Evolutionary conservation across 2,329 filamentous ascomycete genomes (phyloP), one percentile per base, ranked within the genome.

Genomic region (Penicillium sp.): DNA sequence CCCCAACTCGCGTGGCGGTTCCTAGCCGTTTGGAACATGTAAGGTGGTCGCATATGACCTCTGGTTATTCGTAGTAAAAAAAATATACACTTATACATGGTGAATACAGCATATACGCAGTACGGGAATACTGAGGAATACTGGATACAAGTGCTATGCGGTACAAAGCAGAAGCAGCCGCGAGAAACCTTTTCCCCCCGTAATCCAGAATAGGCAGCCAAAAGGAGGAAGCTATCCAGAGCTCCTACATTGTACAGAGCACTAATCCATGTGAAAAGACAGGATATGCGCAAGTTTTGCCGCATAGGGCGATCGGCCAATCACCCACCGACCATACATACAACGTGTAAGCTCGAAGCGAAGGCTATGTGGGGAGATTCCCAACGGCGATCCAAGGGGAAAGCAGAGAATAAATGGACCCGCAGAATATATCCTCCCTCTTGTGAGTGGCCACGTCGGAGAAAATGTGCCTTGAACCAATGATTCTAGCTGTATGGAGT

Each of bases 331-430:
- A 5, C 22, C 22, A 43, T 21, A 31, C 22, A 43, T 21, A 31
- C 34, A 36, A 36, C 34, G 34, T 36, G 34, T 48, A 36, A 49
- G 22, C 39, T 18, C n/a, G 29, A 49, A 49, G 39, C 43, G 43
- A 44, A 21, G 43, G 46, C 51, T 39, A 42, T 44, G 51, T 44
- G 51, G 51, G 51, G 51, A 24, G 38, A 27, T 22, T 22, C 32
- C 16, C 39, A 45, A 54, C 52, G 51, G 51, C 46, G 52, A 50
- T 54, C 34, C 7, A 45, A 40, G 47, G 32, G 24, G 21, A 13
- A 16, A 18, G 5, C 18, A 40, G 43, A 21, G 49, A 18, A n/a
- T 47, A 21, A 27, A 6, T 27, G 14, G 46, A 38, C 22, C 24
- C 50, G 22, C 24, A 14, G 14, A 38, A 18, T 18, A 6, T 10